Evolutionary conservation across 2,329 filamentous ascomycete genomes (phyloP).

Genomic region (Beauveria sp.): DNA sequence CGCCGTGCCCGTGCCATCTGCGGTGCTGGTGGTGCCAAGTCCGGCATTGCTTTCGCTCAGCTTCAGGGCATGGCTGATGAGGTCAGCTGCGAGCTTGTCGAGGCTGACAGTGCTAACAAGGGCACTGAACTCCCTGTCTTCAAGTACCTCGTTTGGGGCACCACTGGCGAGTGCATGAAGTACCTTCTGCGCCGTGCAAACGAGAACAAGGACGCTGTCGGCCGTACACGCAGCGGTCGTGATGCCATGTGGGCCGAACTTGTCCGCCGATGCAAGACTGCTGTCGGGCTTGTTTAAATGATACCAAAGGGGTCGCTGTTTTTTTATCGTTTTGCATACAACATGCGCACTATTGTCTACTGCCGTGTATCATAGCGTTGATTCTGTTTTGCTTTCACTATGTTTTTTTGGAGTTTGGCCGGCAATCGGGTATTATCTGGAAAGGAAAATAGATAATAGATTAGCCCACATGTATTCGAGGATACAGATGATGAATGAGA

Average conservation of each 20-base stretch:
- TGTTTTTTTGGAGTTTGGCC: conserved; percentile 5
- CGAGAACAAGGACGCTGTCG: conserved; percentile 66
- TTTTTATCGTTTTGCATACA: conserved; percentile 1
- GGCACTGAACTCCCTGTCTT: conserved; percentile 48
- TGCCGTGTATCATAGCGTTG: conserved; percentile 13
- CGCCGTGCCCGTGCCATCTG: conserved; percentile 45
- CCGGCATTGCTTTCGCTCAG: conserved; percentile 49
- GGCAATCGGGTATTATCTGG: conserved; percentile 2
- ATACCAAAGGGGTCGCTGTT: conserved; percentile 5
- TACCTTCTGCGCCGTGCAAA: conserved; percentile 58
- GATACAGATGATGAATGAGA: conserved; percentile 10
- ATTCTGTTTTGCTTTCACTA: neutral
- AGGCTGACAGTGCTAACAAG: conserved; percentile 24
- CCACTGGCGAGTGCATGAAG: conserved; percentile 75
- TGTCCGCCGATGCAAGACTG: conserved; percentile 42
- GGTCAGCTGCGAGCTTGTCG: conserved; percentile 59
- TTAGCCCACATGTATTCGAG: conserved; percentile 7
- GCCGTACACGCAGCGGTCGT: conserved; percentile 53
- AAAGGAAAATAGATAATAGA: conserved; percentile 7
- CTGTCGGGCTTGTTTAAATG: conserved; percentile 30
- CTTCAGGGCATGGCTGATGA: conserved; percentile 96
- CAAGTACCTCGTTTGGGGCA: conserved; percentile 65
- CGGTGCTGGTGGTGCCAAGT: conserved; percentile 34
- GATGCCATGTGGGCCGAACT: conserved; percentile 58
- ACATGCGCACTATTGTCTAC: conserved; percentile 2